Base-by-base conservation (phyloP, 2,329 filamentous ascomycete species). In the Thelonectria rubi region DNA sequence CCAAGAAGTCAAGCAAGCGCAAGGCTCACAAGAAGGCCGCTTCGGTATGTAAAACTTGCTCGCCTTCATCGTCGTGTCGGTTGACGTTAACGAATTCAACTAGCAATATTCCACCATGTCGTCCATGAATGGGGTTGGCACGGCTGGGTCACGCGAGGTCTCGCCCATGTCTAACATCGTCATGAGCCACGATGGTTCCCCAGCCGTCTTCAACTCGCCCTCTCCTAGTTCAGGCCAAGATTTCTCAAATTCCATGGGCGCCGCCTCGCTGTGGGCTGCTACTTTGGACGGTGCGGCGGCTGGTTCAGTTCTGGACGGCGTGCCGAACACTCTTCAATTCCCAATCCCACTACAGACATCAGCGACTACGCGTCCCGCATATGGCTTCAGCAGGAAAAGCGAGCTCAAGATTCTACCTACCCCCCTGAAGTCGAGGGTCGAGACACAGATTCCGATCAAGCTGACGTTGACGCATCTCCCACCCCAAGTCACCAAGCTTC, bases 401-500 rank as follows among this genome's bases (percentile, higher is more conserved):
- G 77, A 78, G 52, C 75, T 92, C 40, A 85, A 83, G 12, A 86
- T 92, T 45, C 83, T 89, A 64, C 87, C 88, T 5, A 91, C 87
- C 3, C 90, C 90, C 5, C 75, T 87, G 58, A 98, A 97, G 77
- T 97, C 94, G 15, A 89, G 95, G 20, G 95, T 98, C 17, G 95
- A 99, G 80, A 98, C 95, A 0, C 95, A 98, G 74, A 97, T 98
- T 69, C 92, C 91, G 9, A 92, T 97, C 68, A 90, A 90, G 71
- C 84, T 98, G 77, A 91, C 89, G 0, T 78, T 98, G 40, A 89
- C 88, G 59, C 88, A 91, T 18, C 81, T 97, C 48, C 93, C 94
- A 1, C 80, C 84, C 1, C 90, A 91, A 11, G 87, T 94, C 59
- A 91, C 90, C 65, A 92, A 90, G 74, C 80, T 98, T 52, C 93